These are phyloP conservation scores for Graphilbum ipis-grandicollis DNA, from an alignment of 2,329 filamentous ascomycete genomes.

Conservation along the genomic window DNA sequence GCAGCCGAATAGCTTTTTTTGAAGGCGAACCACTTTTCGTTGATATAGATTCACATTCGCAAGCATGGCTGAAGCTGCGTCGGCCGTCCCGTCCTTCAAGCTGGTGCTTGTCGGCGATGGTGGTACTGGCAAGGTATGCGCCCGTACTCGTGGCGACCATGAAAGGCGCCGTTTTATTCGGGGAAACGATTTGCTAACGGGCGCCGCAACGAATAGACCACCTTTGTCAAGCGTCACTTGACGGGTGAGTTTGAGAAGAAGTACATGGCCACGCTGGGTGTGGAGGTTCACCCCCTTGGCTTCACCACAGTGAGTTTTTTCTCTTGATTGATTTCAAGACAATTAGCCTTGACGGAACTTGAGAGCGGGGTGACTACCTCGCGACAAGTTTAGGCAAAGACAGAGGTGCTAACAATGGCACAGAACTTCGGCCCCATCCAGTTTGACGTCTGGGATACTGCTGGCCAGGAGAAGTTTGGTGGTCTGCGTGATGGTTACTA, in stretches of 20 bases:
- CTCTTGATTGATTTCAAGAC: slow-evolving; percentile 3
- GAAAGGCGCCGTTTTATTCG: too few relatives aligned
- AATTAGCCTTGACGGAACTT: too few relatives aligned
- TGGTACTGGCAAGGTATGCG: slow-evolving; percentile 92
- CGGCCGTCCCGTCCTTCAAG: slow-evolving; percentile 74
- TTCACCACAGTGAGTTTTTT: slow-evolving; percentile 81
- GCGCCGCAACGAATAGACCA: slow-evolving; percentile 52
- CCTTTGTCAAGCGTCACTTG: slow-evolving; percentile 99
- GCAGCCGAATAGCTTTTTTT: not conserved
- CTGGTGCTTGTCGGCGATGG: slow-evolving; percentile 98
- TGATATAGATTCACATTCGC: slow-evolving; percentile 5
- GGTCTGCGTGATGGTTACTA: slow-evolving; percentile 99
- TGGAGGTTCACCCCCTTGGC: slow-evolving; percentile 95
- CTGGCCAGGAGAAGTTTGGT: slow-evolving; percentile 98
- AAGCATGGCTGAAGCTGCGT: slow-evolving; percentile 44
- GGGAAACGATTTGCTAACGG: too few relatives aligned
- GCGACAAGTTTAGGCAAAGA: too few relatives aligned
- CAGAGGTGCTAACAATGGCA: too few relatives aligned
- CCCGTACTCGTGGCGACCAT: not conserved
- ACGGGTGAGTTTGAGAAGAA: slow-evolving; percentile 99
- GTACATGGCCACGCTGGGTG: slow-evolving; percentile 98
- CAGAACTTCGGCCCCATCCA: slow-evolving; percentile 91
- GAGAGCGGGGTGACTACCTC: too few relatives aligned
- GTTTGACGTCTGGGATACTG: slow-evolving; percentile 99
- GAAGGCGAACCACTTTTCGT: not conserved